These are phyloP conservation scores for Cladosporium austrohemisphaericum DNA, from an alignment of 2,329 filamentous ascomycete genomes.

Conservation along the genomic window DNA sequence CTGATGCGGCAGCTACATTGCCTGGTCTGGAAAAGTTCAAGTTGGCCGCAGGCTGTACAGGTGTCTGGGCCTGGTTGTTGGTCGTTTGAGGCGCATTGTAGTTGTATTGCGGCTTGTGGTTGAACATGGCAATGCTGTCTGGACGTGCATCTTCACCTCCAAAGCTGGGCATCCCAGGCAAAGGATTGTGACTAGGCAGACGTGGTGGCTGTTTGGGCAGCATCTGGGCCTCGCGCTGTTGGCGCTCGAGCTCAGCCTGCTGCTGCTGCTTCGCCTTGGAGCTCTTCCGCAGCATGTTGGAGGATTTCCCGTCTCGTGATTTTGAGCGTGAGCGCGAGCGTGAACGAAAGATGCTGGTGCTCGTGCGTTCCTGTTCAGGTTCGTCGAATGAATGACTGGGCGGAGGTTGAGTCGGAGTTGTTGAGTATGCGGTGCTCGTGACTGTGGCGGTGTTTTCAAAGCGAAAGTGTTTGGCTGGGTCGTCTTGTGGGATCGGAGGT, in stretches of 20 bases:
- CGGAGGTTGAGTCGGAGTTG: neutral
- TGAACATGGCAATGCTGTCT: constrained; percentile 59
- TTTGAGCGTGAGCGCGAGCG: constrained; percentile 5
- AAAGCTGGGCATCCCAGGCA: constrained; percentile 54
- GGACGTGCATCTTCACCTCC: constrained; percentile 61
- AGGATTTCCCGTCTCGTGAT: constrained; percentile 1
- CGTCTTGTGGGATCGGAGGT: neutral
- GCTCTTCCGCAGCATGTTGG: constrained; percentile 32
- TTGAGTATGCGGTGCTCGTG: constrained; percentile 12
- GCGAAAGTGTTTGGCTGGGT: constrained; percentile 6
- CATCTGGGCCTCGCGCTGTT: constrained; percentile 40
- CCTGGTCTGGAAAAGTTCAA: constrained; percentile 32
- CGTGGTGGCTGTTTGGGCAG: constrained; percentile 59
- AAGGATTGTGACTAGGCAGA: constrained; percentile 46
- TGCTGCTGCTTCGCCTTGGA: constrained; percentile 34
- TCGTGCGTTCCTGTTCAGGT: constrained; percentile 3
- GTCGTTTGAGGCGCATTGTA: constrained; percentile 33
- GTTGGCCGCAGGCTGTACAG: constrained; percentile 24
- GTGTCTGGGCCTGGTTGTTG: constrained; percentile 19
- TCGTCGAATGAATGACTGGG: constrained; percentile 6
- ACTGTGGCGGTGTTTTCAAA: constrained; percentile 4
- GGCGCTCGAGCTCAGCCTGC: constrained; percentile 19
- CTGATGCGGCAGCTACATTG: constrained; percentile 19
- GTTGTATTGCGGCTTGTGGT: constrained; percentile 39
- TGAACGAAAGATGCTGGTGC: constrained; percentile 12